Base-by-base conservation (phyloP, 306 rosid genomes). In the Casuarina equisetifolia region DNA sequence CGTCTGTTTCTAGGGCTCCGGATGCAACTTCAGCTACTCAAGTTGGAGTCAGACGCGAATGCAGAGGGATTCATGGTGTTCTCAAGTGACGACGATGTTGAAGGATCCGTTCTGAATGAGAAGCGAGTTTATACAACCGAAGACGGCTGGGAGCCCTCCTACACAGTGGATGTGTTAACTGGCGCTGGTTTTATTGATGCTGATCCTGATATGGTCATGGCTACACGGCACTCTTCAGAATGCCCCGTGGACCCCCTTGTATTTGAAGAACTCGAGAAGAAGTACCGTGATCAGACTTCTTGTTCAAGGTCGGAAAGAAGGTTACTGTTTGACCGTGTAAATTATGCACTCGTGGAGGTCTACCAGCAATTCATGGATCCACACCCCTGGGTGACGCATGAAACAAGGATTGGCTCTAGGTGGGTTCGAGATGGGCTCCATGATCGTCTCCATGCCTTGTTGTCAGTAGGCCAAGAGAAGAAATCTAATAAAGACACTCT, bases 1-100 rank as follows among this genome's bases (percentile, higher is more conserved):
- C 50, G 38, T 48, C 55, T 84, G 70, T 69, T 81, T 48, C 39
- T 76, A 96, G 99, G 96, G 74, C 99, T 96, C 73, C 89, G 97
- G 74, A 86, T 90, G 93, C 99, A 96, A 85, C 98, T 96, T 86
- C 87, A 90, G 87, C 81, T 92, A 85, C 93, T 96, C 75, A 96
- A 90, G 91, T 75, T 77, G 78, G 99, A 87, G 85, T 88, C 96
- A 17, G 92, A 92, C 67, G 86, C 88, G 12, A 84, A 83, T 49
- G 87, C 74, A 44, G 97, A 90, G 80, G 96, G 92, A 69, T 67
- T 88, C 76, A 76, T 84, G 88, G 83, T 68, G 59, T 16, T 84
- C 67, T 86, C 92, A 35, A 88, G 98, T 59, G 99, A 96, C 57
- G 97, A 96, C 77, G 99, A 92, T 70, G 81, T 78, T 17, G 96